Evolutionary conservation across 202 grass and related monocot species (phyloP), one percentile per base, ranked within the genome.

Genomic region (Setaria viridis): DNA sequence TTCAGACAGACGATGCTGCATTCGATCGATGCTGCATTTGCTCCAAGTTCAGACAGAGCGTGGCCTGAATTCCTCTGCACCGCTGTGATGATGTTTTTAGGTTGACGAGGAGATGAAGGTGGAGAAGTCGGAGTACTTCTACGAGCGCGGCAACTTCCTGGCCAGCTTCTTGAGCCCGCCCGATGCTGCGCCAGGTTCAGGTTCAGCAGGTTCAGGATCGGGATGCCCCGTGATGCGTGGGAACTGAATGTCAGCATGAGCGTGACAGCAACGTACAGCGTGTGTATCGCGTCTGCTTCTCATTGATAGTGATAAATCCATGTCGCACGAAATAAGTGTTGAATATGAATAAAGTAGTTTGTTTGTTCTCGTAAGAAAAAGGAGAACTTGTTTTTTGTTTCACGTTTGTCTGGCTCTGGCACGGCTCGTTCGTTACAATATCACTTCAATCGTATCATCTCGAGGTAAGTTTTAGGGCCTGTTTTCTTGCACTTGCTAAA

Each of bases 141-240:
- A 90, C 66, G 93, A 95, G 85, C 88, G 93, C 4, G 93, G 93
- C 30, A 87, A 95, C 65, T 90, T 95, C 81, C 88, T 95, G 0
- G 77, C 93, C 1, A 33, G 76, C 66, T 95, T 95, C 75, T 80
- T 95, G 67, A 88, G 67, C 34, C 16, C 88, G n/a, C 67, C 65
- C 20, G 33, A 56, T 7, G 12, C 25, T 25, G 19, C 57, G 19
- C 21, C 51, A 0, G 57, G 45, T 1, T 33, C 79, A 41, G 37
- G 34, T 0, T 25, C 25, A 25, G 25, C 25, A 25, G 25, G 25
- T 25, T 55, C 88, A 9, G 47, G 17, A 11, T 84, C 84, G 15
- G 73, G 62, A 12, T 92, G 93, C 67, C 93, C 93, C 1, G 69
- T 88, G 9, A 80, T 87, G 65, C 56, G 15, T 25, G 34, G 74